Conservation (phyloP, 2,329 filamentous ascomycete species). For the Plectosphaerella plurivora region DNA sequence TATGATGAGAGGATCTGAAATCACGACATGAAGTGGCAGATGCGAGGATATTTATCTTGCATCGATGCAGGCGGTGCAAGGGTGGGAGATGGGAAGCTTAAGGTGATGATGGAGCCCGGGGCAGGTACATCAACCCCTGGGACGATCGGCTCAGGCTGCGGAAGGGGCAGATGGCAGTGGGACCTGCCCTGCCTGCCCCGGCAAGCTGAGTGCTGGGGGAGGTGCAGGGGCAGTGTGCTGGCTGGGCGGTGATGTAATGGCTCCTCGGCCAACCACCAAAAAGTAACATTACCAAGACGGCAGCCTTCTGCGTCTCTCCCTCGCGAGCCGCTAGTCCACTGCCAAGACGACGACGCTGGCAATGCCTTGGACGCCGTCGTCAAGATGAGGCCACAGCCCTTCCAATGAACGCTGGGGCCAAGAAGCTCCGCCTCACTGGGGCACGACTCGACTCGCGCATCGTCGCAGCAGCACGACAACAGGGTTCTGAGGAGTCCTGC, state of each 20-base stretch:
- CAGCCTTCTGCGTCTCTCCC: neutral
- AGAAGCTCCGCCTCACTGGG: slow-evolving; percentile 1
- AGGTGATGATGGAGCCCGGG: neutral
- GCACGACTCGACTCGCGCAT: neutral
- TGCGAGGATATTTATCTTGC: neutral
- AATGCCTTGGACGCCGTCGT: slow-evolving; percentile 2
- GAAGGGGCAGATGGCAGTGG: too few relatives aligned
- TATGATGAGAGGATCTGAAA: neutral
- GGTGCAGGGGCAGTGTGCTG: too few relatives aligned
- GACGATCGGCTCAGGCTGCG: neutral
- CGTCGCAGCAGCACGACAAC: neutral
- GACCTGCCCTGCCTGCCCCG: neutral
- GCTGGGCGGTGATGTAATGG: slow-evolving; percentile 1
- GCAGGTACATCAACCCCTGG: neutral
- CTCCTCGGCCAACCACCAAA: neutral
- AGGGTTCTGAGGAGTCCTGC: neutral
- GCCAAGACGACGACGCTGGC: neutral
- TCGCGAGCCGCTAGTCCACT: neutral
- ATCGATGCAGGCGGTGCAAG: too few relatives aligned
- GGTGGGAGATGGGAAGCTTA: too few relatives aligned
- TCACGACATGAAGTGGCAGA: neutral
- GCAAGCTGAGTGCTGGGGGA: neutral
- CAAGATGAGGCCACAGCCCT: neutral
- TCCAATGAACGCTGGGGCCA: neutral
- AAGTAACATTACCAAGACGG: neutral